Evolutionary conservation across 1,139 yeast species (phyloP), one percentile per base, ranked within the genome.

Genomic region (Sugiyamaella paludigena): DNA sequence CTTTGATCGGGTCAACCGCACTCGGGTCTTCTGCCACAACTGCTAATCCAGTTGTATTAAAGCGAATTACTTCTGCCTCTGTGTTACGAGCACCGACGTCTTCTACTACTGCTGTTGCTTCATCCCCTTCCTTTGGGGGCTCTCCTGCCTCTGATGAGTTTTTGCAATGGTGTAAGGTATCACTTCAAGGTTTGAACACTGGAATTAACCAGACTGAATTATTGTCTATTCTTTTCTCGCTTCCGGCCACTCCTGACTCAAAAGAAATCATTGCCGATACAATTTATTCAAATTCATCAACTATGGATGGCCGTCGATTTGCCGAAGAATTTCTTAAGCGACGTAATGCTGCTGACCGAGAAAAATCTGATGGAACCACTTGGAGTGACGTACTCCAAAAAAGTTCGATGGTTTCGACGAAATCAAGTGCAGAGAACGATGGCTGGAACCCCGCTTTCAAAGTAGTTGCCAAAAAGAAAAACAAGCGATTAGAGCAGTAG

Each of bases 221-320:
- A 48, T 73, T 92, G 50, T 84, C 87, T 52, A 84, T 92, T 67
- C 77, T 92, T 60, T 73, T 89, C 50, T 83, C 91, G 47, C 77
- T 92, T 55, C 97, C 98, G 34, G 70, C 80, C 36, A 80, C 81
- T 41, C 60, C 75, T 6, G 96, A 89, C 58, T 81, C 95, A 1
- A 75, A 78, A 43, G 95, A 84, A 65, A 87, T 92, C 64, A 89
- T 92, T 63, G 84, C 96, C 2, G 98, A 92, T 65, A 87, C 97
- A 11, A 83, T 92, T 53, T 91, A 89, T 69, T 82, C 94, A 43
- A 87, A 92, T 57, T 87, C 96, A 28, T 80, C 94, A 2, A 85
- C 94, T 2, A 83, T 92, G 87, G 97, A 92, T 65, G 98, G 98
- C 19, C 82, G 96, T 65, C 78, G 96, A 56, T 92, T 91, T 73